phyloP scores from a whole-genome alignment of 768 basidiomycete species.

The Trametes coccinea region DNA sequence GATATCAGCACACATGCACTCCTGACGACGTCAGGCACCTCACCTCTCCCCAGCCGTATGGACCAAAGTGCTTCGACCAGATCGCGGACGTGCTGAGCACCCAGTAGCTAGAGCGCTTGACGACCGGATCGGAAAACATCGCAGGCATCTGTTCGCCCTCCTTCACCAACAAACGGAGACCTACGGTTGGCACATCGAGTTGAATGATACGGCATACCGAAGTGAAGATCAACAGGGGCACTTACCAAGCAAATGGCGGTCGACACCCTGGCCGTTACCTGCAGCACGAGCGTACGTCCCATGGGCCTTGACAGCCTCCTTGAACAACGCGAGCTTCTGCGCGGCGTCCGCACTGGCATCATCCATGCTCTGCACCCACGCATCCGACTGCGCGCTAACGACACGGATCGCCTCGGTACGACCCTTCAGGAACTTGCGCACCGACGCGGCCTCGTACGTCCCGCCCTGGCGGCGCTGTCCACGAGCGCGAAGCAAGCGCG shows the following conservation, averaged over 20 bases:
- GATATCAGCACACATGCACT: no score
- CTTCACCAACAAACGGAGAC: slow-evolving; percentile 67
- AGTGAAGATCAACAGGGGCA: background rate
- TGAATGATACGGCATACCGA: background rate
- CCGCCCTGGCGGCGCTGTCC: slow-evolving; percentile 58
- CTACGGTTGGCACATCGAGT: slow-evolving; percentile 35
- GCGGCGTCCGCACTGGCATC: slow-evolving; percentile 41
- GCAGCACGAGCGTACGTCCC: slow-evolving; percentile 63
- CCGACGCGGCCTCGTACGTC: slow-evolving; percentile 94
- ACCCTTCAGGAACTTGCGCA: slow-evolving; percentile 85
- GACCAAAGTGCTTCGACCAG: slow-evolving; percentile 79
- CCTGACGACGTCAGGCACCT: slow-evolving; percentile 12
- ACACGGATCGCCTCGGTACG: slow-evolving; percentile 93
- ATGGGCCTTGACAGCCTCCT: slow-evolving; percentile 64
- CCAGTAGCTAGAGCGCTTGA: slow-evolving; percentile 76
- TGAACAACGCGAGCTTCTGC: slow-evolving; percentile 55
- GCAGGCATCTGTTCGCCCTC: slow-evolving; percentile 65
- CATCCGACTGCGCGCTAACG: slow-evolving; percentile 73
- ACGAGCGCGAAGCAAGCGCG: slow-evolving; percentile 55
- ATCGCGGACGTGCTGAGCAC: slow-evolving; percentile 88
- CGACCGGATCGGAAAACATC: slow-evolving; percentile 76
- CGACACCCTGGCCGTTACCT: slow-evolving; percentile 72
- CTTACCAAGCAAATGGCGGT: slow-evolving; percentile 85
- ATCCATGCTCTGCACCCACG: slow-evolving; percentile 78
- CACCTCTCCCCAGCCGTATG: slow-evolving; percentile 93